Percentiles rank a stretch among this genome's conserved stretches.
Conservation (phyloP, 2,329 filamentous ascomycete genomes). For the Phoma sp. region DNA sequence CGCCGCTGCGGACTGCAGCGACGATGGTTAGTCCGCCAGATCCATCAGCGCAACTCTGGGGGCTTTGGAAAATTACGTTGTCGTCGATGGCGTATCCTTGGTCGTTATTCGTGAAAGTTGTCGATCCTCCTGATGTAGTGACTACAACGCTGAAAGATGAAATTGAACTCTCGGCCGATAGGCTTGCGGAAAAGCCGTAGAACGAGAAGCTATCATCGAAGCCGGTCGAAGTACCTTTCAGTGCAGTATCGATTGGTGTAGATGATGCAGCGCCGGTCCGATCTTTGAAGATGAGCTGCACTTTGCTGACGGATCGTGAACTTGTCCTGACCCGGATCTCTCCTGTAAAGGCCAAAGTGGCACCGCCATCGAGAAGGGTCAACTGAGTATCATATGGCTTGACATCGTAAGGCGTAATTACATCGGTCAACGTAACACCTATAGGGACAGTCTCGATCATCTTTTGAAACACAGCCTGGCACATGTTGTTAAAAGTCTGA, state of each 20-base stretch:
- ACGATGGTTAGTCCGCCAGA: conserved; percentile 30
- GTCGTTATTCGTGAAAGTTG: conserved; percentile 64
- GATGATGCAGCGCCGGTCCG: conserved; percentile 58
- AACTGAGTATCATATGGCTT: conserved; percentile 66
- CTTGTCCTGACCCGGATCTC: conserved; percentile 65
- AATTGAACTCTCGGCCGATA: conserved; percentile 65
- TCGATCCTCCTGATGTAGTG: conserved; percentile 53
- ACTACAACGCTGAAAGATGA: conserved; percentile 65
- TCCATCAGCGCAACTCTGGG: conserved; percentile 61
- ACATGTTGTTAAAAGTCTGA: conserved; percentile 55
- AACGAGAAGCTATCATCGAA: conserved; percentile 66
- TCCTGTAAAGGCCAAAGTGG: conserved; percentile 58
- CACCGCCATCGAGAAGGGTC: conserved; percentile 57
- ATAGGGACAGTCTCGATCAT: conserved; percentile 67
- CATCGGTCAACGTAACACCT: conserved; percentile 58
- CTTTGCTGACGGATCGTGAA: conserved; percentile 53
- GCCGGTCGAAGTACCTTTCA: conserved; percentile 59
- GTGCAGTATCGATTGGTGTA: conserved; percentile 51
- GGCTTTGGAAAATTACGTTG: conserved; percentile 60
- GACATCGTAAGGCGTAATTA: conserved; percentile 62
- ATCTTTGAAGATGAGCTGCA: conserved; percentile 63
- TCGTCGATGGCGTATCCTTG: conserved; percentile 62
- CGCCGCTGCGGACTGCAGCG: conserved; percentile 31
- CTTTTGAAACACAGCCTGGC: conserved; percentile 60
- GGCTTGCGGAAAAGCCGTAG: conserved; percentile 46